A percentile compares a stretch with the other conserved stretches of the same genome.
Evolutionary conservation across 495 filamentous ascomycete genomes (phyloP).

Genomic region (Aspergillus leporis): DNA sequence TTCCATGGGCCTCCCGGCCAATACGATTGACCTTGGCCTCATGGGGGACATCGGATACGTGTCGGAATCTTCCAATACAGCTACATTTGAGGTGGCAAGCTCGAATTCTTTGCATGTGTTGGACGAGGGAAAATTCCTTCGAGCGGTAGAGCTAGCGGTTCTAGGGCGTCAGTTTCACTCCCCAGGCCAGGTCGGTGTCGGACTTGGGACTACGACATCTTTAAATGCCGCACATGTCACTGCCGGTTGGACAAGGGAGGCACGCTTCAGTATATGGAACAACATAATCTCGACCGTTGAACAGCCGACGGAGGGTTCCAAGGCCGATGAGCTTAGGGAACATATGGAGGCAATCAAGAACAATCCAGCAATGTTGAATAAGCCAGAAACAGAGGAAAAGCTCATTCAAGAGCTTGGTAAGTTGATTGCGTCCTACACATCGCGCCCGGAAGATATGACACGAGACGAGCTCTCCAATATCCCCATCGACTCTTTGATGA

Average conservation of each 20-base stretch:
- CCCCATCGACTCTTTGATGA: conserved; percentile 44
- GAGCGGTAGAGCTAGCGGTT: conserved; percentile 4
- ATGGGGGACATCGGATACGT: conserved; percentile 34
- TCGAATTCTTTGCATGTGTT: conserved; percentile 13
- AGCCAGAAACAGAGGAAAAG: conserved; percentile 12
- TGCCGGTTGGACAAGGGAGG: neutral
- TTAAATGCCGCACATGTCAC: neutral
- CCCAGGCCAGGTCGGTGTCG: neutral
- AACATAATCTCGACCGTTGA: conserved; percentile 8
- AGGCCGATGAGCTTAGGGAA: conserved; percentile 19
- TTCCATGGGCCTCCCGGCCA: conserved; percentile 24
- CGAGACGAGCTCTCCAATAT: conserved; percentile 33
- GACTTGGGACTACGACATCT: conserved; percentile 3
- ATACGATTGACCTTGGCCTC: conserved; percentile 29
- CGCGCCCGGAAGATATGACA: conserved; percentile 24
- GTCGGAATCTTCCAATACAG: conserved; percentile 15
- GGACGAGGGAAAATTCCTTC: conserved; percentile 7
- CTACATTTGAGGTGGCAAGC: conserved; percentile 2
- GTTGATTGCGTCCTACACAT: conserved; percentile 34
- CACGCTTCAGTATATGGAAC: conserved; percentile 9
- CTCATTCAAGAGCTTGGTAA: conserved; percentile 24
- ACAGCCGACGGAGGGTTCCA: neutral
- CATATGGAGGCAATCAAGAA: conserved; percentile 15
- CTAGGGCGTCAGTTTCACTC: neutral
- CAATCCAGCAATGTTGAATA: conserved; percentile 16